Conservation (phyloP, 1,284 basidiomycete genomes). For the Porodaedalea pini region DNA sequence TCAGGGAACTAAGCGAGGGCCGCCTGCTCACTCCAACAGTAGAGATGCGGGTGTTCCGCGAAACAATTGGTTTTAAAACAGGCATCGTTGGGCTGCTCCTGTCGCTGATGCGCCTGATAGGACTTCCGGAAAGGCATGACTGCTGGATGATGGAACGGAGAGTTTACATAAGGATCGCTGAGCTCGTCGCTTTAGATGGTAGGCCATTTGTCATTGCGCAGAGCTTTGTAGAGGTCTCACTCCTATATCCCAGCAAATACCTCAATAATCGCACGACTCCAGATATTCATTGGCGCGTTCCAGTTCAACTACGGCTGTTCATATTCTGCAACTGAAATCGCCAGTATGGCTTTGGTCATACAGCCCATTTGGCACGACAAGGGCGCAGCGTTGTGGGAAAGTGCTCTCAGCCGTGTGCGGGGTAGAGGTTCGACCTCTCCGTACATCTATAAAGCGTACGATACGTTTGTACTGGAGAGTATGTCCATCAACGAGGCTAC, state of each 20-base stretch:
- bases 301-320: slow-evolving; percentile 38
- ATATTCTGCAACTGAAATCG: slow-evolving; percentile 45
- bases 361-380: slow-evolving; percentile 40
- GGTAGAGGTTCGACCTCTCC: slow-evolving; percentile 32
- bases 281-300: slow-evolving; percentile 49
- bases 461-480: slow-evolving; percentile 51
- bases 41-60: slow-evolving; percentile 39
- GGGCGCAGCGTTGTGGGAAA: slow-evolving; percentile 36
- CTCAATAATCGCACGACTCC: slow-evolving; percentile 41
- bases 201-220: slow-evolving; percentile 13
- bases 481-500: slow-evolving; percentile 49
- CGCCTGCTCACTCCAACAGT: slow-evolving; percentile 22
- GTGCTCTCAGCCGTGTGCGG: slow-evolving; percentile 15
- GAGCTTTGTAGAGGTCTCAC: slow-evolving; percentile 9
- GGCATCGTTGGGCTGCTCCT: slow-evolving; percentile 38
- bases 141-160: slow-evolving; percentile 44
- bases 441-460: slow-evolving; percentile 39
- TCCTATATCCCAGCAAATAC: slow-evolving; percentile 30
- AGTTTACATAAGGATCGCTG: slow-evolving; percentile 52
- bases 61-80: slow-evolving; percentile 39
- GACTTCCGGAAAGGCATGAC: slow-evolving; percentile 34
- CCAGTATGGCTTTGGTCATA: slow-evolving; percentile 56
- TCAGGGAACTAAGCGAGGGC: slow-evolving; percentile 33
- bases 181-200: slow-evolving; percentile 45
- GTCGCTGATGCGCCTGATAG: slow-evolving; percentile 26